These are phyloP conservation scores for Penicillium taxi DNA, from an alignment of 495 filamentous ascomycete genomes.

Conservation along the genomic window DNA sequence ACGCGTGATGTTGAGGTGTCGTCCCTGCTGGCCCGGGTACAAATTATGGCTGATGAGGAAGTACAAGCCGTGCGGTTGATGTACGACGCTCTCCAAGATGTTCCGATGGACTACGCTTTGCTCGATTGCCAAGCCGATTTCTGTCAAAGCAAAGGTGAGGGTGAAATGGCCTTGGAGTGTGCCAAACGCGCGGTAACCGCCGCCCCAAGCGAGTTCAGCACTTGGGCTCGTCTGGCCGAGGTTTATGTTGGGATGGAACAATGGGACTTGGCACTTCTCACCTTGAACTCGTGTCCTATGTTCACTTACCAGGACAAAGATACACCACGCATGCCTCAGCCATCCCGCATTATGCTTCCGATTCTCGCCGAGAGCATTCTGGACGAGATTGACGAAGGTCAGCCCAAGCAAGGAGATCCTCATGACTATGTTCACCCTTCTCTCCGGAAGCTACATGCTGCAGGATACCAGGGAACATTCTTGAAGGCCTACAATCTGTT, in stretches of 20 bases:
- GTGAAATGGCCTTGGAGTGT: slow-evolving; percentile 80
- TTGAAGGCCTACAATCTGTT: slow-evolving; percentile 88
- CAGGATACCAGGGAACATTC: slow-evolving; percentile 87
- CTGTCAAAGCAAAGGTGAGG: slow-evolving; percentile 76
- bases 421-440: slow-evolving; percentile 81
- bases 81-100: slow-evolving; percentile 77
- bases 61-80: slow-evolving; percentile 86
- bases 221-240: slow-evolving; percentile 89
- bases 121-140: slow-evolving; percentile 93
- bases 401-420: slow-evolving; percentile 59
- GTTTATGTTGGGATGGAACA: slow-evolving; percentile 87
- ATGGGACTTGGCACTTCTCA: slow-evolving; percentile 88
- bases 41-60: slow-evolving; percentile 91
- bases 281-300: slow-evolving; percentile 98
- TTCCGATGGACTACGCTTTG: slow-evolving; percentile 93
- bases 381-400: slow-evolving; percentile 91
- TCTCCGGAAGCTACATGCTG: slow-evolving; percentile 77
- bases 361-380: slow-evolving; percentile 82
- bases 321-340: slow-evolving; percentile 85
- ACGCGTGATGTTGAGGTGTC: slow-evolving; percentile 87
- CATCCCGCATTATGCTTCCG: slow-evolving; percentile 75
- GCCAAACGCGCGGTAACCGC: slow-evolving; percentile 90
- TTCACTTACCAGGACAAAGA: slow-evolving; percentile 99
- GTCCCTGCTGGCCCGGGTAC: slow-evolving; percentile 79
- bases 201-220: slow-evolving; percentile 92